Percentiles rank a stretch among this genome's conserved stretches.
Conservation (phyloP, 208 protist genomes). For the Naegleria lovaniensis region DNA sequence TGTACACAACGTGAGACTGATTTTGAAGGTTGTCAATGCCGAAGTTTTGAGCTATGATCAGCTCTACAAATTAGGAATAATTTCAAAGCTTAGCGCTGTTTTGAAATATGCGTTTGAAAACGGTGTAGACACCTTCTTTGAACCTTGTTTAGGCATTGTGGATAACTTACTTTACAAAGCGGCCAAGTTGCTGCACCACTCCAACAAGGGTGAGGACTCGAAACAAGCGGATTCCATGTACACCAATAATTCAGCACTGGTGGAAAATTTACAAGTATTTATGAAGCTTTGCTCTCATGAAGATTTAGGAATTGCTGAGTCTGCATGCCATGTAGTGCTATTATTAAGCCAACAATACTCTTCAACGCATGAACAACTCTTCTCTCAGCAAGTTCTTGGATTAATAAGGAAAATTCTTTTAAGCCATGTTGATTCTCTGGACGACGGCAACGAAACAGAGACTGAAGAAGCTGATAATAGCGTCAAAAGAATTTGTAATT, state of each 20-base stretch:
- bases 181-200: neutral
- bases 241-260: neutral
- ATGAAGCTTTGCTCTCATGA: neutral
- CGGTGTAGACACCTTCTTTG: slow-evolving; percentile 38
- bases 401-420: neutral
- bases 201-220: neutral
- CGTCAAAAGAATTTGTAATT: neutral
- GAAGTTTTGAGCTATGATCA: neutral
- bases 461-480: neutral
- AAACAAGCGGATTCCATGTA: neutral
- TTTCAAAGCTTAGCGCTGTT: slow-evolving; percentile 32
- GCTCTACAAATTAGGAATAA: slow-evolving; percentile 32
- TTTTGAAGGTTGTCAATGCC: slow-evolving; percentile 34
- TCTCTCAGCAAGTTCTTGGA: neutral
- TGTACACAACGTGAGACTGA: slow-evolving; percentile 37
- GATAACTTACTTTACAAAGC: neutral
- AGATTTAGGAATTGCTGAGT: slow-evolving; percentile 6
- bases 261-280: neutral
- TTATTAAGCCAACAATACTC: slow-evolving; percentile 3
- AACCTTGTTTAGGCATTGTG: slow-evolving; percentile 35
- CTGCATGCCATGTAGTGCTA: neutral
- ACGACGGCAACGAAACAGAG: neutral
- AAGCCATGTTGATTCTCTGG: neutral
- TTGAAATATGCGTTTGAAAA: slow-evolving; percentile 39
- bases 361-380: neutral